These are phyloP conservation scores for Oryza glaberrima DNA, from an alignment of 176 grass and related monocot species.

Conservation along the genomic window DNA sequence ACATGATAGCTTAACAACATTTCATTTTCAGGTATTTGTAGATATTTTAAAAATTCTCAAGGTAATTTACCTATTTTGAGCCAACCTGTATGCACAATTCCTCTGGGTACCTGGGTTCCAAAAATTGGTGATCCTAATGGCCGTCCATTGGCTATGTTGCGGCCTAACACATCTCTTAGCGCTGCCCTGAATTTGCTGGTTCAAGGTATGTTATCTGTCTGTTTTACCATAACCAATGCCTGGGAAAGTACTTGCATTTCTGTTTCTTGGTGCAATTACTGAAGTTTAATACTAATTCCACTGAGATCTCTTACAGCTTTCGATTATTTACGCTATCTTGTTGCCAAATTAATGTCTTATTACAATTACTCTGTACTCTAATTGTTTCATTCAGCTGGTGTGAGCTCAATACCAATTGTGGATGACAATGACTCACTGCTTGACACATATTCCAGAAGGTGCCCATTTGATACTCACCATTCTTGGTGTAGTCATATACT, in stretches of 20 bases:
- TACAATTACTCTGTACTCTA: background rate
- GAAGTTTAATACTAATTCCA: conserved; percentile 2
- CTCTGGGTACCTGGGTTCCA: conserved; percentile 92
- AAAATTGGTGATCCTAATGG: conserved; percentile 83
- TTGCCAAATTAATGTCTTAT: conserved; percentile 34
- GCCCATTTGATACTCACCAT: conserved; percentile 1
- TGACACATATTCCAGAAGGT: conserved; percentile 99
- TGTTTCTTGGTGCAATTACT: background rate
- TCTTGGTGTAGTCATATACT: background rate
- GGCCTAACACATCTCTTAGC: conserved; percentile 68
- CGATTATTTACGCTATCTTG: conserved; percentile 6
- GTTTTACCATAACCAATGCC: conserved; percentile 11
- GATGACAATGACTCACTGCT: conserved; percentile 93
- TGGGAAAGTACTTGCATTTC: conserved; percentile 33
- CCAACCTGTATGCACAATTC: conserved; percentile 78
- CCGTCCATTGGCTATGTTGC: conserved; percentile 72
- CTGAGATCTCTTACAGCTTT: background rate
- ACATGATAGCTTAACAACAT: background rate
- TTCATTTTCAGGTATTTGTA: conserved; percentile 76
- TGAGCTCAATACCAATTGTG: conserved; percentile 95
- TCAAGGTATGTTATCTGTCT: conserved; percentile 66
- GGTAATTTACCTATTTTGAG: conserved; percentile 86
- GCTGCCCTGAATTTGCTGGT: conserved; percentile 84
- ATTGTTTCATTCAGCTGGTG: conserved; percentile 67
- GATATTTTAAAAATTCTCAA: conserved; percentile 89